These are phyloP conservation scores for Carex pumila DNA, from an alignment of 176 grass and related monocot genomes.

Conservation along the genomic window DNA sequence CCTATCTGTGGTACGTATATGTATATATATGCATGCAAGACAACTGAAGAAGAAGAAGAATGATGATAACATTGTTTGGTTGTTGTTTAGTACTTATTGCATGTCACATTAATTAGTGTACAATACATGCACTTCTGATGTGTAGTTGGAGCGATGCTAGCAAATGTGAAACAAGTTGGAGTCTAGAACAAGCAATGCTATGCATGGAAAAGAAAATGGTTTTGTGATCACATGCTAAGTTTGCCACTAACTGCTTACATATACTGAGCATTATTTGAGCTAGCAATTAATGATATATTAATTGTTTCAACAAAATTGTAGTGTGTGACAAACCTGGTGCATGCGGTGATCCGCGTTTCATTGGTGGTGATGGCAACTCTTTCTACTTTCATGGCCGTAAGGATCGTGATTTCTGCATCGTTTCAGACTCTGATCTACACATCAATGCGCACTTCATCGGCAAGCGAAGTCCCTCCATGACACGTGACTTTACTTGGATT, in stretches of 20 bases:
- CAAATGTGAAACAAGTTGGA: not conserved
- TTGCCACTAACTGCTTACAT: not conserved
- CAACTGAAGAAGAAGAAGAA: not conserved
- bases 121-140: not conserved
- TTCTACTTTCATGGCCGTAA: no score
- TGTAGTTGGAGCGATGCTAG: not conserved
- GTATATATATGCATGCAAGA: not conserved
- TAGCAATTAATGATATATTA: no score
- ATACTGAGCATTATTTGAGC: no score
- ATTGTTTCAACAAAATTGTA: no score
- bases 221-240: not conserved
- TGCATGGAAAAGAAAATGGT: not conserved
- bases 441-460: no score
- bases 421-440: no score
- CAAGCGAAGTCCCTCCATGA: no score
- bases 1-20: constrained; percentile 4
- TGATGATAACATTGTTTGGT: not conserved
- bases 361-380: no score
- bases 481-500: no score
- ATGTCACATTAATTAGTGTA: not conserved
- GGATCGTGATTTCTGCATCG: no score
- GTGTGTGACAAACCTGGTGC: no score
- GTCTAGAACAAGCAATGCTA: not conserved
- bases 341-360: no score
- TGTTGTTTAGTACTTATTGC: not conserved